Percentiles rank a stretch among this genome's conserved stretches.
These are phyloP conservation scores for Beverwykella pulmonaria DNA, from an alignment of 495 filamentous ascomycete species.

Conservation along the genomic window DNA sequence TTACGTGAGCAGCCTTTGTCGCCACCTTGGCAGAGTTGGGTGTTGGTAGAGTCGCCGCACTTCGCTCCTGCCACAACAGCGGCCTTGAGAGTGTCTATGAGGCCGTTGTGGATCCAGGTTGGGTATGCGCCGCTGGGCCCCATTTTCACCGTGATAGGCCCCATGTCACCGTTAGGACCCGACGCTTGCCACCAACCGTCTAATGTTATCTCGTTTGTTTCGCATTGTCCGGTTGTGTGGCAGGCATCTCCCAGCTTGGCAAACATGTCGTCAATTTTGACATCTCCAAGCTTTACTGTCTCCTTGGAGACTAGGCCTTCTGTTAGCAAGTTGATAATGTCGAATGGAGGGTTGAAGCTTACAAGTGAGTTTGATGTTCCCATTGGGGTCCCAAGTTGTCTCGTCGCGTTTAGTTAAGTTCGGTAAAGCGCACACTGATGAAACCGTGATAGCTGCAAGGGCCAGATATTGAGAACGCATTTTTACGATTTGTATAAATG, in stretches of 20 bases:
- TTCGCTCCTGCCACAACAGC: slow-evolving; percentile 3
- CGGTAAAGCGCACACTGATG: background rate
- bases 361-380: slow-evolving; percentile 9
- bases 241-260: background rate
- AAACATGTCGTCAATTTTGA: slow-evolving; percentile 10
- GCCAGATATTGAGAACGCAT: slow-evolving; percentile 3
- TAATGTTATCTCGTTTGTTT: slow-evolving; percentile 5
- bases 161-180: background rate
- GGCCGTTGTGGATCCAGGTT: slow-evolving; percentile 14
- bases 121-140: slow-evolving; percentile 9
- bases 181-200: slow-evolving; percentile 5
- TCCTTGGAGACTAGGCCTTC: background rate
- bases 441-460: background rate
- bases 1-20: background rate
- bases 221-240: slow-evolving; percentile 1
- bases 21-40: slow-evolving; percentile 1
- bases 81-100: background rate
- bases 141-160: slow-evolving; percentile 10
- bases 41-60: background rate
- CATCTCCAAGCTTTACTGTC: slow-evolving; percentile 5
- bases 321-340: background rate
- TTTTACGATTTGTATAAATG: too few relatives aligned
- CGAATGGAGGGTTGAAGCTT: background rate
- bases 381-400: background rate
- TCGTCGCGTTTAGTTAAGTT: background rate